Base-by-base conservation (phyloP, 192 early-diverging fungal species). In the Gryganskiella cystojenkinii region DNA sequence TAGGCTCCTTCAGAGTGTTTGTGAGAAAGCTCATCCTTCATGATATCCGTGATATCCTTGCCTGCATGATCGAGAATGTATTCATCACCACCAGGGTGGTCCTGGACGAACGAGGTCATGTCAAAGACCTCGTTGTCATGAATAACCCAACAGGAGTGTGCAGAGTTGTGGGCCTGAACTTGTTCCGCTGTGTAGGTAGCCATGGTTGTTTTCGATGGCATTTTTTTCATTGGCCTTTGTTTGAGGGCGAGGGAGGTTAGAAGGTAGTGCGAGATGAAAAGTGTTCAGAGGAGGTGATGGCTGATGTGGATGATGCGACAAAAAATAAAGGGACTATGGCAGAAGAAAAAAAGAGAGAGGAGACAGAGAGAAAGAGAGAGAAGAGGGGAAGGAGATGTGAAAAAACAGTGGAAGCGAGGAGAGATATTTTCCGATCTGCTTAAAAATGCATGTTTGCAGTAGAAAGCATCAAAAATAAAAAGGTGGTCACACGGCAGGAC, bases 31-130 rank as follows among this genome's bases (percentile, higher is more conserved):
- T 84, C 68, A 82, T 97, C 95, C 44, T 88, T 83, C 93, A 97
- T 92, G 31, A 90, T 87, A 30, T 79, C 79, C 0, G 91, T 89
- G n/a, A 95, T 88, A 81, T 97, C 94, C 47, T 89, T 82, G 33
- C 97, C 97, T 44, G 87, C 96, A 80, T 94, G 92, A 74, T 96
- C 90, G 73, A 95, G 81, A 33, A 99, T 85, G 35, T 92, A 81
- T 33, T 99, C 96, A 30, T 90, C 91, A 19, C 97, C 97, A 42
- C 97, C 97, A 0, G 97, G 97, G 71, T 99, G 96, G 79, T 97
- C 96, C 10, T 82, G 79, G 63, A 92, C 87, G 81, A 99, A 99
- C 56, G 89, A 68, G 19, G 96, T 93, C 52, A 96, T 73, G 86
- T 96, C 94, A 79, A 94, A 98, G 42, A 96, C 93, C 46, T 93